These are phyloP conservation scores for Butyriboletus appendiculatus DNA, from an alignment of 1,284 basidiomycete species.

Conservation along the genomic window DNA sequence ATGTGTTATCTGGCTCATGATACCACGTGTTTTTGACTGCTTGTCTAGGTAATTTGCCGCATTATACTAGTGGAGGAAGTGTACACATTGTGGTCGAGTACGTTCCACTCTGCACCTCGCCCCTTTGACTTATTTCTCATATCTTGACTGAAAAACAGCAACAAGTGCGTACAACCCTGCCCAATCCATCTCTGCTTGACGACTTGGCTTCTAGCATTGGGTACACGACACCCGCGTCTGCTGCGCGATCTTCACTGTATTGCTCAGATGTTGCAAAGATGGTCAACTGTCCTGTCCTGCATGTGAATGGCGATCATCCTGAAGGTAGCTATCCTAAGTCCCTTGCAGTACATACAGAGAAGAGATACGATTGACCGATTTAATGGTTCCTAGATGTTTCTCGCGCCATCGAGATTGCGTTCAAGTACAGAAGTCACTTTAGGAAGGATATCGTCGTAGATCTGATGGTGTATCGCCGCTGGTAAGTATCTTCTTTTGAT, in stretches of 20 bases:
- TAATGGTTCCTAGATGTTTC: conserved; percentile 58
- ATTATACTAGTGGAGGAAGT: conserved; percentile 87
- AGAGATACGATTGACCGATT: background rate
- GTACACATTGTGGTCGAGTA: conserved; percentile 92
- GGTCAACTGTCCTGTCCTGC: conserved; percentile 86
- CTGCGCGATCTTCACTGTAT: conserved; percentile 82
- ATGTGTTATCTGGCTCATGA: conserved; percentile 26
- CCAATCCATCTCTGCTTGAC: background rate
- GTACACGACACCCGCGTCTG: conserved; percentile 85
- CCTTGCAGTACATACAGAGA: background rate
- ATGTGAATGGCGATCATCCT: conserved; percentile 89
- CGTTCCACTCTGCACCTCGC: conserved; percentile 31
- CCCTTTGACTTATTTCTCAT: conserved; percentile 74
- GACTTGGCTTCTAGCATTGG: conserved; percentile 61
- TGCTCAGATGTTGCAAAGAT: conserved; percentile 91
- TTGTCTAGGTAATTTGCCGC: conserved; percentile 72
- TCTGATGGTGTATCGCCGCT: conserved; percentile 83
- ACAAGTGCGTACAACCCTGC: conserved; percentile 44
- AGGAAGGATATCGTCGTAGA: conserved; percentile 89
- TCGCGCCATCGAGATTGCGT: conserved; percentile 76
- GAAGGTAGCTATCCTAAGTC: conserved; percentile 60
- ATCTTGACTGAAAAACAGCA: conserved; percentile 38
- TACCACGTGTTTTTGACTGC: background rate
- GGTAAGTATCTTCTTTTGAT: conserved; percentile 42
- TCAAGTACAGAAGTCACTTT: conserved; percentile 83